phyloP scores from a whole-genome alignment of 192 early-diverging fungal species.

The Coemansia sp. region DNA sequence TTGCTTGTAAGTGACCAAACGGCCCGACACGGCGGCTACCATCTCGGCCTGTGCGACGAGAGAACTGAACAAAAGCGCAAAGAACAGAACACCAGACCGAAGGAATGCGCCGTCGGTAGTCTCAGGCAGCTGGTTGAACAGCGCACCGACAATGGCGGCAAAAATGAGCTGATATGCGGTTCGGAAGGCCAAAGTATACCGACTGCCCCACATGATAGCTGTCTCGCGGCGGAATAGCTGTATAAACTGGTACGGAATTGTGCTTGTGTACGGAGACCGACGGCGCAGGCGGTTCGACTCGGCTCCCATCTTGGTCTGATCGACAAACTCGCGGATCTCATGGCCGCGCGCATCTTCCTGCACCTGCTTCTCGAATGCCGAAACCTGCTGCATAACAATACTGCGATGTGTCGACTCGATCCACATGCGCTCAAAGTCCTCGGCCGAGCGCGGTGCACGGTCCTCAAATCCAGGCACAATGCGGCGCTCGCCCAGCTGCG shows the following conservation, averaged over 20 bases:
- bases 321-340: slow-evolving; percentile 53
- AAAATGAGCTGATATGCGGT: slow-evolving; percentile 61
- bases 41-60: slow-evolving; percentile 70
- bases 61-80: slow-evolving; percentile 67
- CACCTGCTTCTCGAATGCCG: slow-evolving; percentile 42
- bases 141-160: slow-evolving; percentile 70
- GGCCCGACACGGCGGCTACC: slow-evolving; percentile 65
- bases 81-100: slow-evolving; percentile 50
- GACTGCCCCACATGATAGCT: slow-evolving; percentile 61
- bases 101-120: slow-evolving; percentile 65
- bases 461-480: slow-evolving; percentile 59
- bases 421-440: slow-evolving; percentile 68
- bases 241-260: slow-evolving; percentile 64
- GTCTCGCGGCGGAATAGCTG: slow-evolving; percentile 63
- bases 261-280: slow-evolving; percentile 65
- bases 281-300: slow-evolving; percentile 53
- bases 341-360: slow-evolving; percentile 19
- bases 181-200: slow-evolving; percentile 54
- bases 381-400: slow-evolving; percentile 37
- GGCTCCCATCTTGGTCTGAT: slow-evolving; percentile 57
- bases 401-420: slow-evolving; percentile 46
- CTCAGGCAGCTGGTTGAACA: slow-evolving; percentile 64
- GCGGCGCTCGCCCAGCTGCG: slow-evolving; percentile 61
- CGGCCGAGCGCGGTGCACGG: slow-evolving; percentile 56
- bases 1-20: slow-evolving; percentile 75